A percentile compares a stretch with the other conserved stretches of the same genome.
Conservation (phyloP, 345 rosid genomes). For the Eucalyptus erythrocorys region DNA sequence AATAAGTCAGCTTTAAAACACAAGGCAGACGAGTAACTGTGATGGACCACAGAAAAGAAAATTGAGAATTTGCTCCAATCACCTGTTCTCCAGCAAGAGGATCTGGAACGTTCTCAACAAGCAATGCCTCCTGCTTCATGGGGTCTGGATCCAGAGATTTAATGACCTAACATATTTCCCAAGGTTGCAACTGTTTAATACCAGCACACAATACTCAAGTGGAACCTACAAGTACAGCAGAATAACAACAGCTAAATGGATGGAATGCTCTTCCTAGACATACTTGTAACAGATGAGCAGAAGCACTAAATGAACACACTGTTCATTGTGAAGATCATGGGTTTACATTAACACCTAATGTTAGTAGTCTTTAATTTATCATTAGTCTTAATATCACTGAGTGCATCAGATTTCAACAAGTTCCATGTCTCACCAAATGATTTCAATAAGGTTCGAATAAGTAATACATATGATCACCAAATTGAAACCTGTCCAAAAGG, state of each 20-base stretch:
- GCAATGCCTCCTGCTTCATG: conserved; percentile 51
- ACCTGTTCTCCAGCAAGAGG: conserved; percentile 96
- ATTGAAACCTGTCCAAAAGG: background rate
- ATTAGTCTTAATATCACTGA: background rate
- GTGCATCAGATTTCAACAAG: background rate
- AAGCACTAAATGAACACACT: background rate
- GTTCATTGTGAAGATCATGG: background rate
- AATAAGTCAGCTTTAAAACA: background rate
- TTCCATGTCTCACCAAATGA: background rate
- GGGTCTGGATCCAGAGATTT: conserved; percentile 53
- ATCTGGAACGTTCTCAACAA: conserved; percentile 76
- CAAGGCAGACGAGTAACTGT: background rate
- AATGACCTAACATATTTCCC: conserved; percentile 30
- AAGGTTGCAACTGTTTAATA: background rate
- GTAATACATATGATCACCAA: background rate
- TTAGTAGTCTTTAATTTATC: background rate
- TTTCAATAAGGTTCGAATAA: background rate
- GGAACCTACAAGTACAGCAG: background rate
- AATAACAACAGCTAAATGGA: background rate
- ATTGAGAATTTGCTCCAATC: background rate
- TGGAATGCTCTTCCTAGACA: background rate
- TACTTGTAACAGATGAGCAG: background rate
- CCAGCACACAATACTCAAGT: background rate
- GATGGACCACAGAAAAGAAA: background rate
- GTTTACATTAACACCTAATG: background rate